These are phyloP conservation scores for Theobroma grandiflorum DNA, from an alignment of 441 rosid genomes.

Conservation along the genomic window DNA sequence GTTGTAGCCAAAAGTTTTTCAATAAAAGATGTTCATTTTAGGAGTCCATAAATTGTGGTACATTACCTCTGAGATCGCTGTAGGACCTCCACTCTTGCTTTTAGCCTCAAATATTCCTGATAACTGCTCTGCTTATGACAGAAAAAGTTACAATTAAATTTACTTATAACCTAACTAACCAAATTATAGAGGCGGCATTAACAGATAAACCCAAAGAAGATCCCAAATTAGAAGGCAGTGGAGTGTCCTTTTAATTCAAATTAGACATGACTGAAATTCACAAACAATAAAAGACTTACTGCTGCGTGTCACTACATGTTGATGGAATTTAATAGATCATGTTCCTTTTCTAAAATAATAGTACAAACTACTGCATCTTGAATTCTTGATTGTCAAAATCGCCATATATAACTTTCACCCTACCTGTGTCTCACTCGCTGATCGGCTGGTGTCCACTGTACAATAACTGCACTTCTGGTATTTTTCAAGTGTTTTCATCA, in stretches of 20 bases:
- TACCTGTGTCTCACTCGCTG: constrained; percentile 53
- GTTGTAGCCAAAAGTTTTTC: background rate
- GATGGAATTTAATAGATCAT: background rate
- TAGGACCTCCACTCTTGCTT: constrained; percentile 57
- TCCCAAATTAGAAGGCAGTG: background rate
- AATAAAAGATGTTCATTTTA: background rate
- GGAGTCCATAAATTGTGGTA: background rate
- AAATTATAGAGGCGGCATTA: background rate
- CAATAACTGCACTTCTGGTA: constrained; percentile 62
- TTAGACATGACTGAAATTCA: background rate
- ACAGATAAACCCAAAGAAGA: background rate
- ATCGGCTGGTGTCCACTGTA: constrained; percentile 44
- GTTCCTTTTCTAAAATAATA: background rate
- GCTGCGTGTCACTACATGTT: background rate
- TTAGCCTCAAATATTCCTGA: constrained; percentile 64
- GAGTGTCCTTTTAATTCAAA: background rate
- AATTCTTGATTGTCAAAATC: background rate
- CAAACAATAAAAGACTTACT: background rate
- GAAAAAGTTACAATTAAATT: background rate
- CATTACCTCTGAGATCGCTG: constrained; percentile 62
- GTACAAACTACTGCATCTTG: background rate
- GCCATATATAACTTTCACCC: background rate
- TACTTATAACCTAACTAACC: background rate
- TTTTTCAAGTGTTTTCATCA: constrained; percentile 58
- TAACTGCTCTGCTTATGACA: constrained; percentile 48